Evolutionary conservation across 306 rosid species (phyloP), one percentile per base, ranked within the genome.

Genomic region (Carpinus fangiana): DNA sequence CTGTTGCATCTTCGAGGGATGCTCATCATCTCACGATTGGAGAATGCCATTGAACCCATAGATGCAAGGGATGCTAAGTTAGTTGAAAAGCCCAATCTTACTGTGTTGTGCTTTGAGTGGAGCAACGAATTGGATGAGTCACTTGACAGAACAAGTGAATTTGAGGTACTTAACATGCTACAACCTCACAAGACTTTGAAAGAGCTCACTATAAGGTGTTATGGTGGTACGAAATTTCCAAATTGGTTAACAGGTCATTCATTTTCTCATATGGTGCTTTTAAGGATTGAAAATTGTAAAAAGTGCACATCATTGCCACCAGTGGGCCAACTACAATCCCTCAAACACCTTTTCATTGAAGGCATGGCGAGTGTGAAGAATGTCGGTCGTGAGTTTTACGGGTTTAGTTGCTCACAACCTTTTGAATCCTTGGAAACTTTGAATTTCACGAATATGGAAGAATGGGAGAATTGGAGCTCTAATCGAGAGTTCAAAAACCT

Each of bases 11-110:
- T 47, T 78, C 43, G 0, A 1, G 7, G 70, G 51, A 50, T 8
- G 12, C 56, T 76, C 12, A 12, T 8, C 73, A 52, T 77, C 28
- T 76, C 79, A 62, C 36, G 16, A 50, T 43, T 76, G 20, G 76
- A 78, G 43, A 70, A 78, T 54, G 76, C 59, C 17, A 59, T 0
- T 47, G 34, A 21, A 47, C 9, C 20, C 0, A 17, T 1, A 12
- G 73, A 76, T 50, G 79, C 79, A 47, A 12, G 34, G 51, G 69
- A 12, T 6, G 62, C 72, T 8, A 76, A 34, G 23, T 64, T 75
- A 48, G 47, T 26, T 18, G 28, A 31, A 0, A 75, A 75, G 72
- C 28, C 16, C 12, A 1, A 23, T 2, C 71, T 75, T 17, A 18
- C 62, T 16, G 61, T 1, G 5, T 12, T 62, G 20, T 8, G 5